Conservation (phyloP, 192 early-diverging fungal genomes). For the Geosiphon pyriformis region DNA sequence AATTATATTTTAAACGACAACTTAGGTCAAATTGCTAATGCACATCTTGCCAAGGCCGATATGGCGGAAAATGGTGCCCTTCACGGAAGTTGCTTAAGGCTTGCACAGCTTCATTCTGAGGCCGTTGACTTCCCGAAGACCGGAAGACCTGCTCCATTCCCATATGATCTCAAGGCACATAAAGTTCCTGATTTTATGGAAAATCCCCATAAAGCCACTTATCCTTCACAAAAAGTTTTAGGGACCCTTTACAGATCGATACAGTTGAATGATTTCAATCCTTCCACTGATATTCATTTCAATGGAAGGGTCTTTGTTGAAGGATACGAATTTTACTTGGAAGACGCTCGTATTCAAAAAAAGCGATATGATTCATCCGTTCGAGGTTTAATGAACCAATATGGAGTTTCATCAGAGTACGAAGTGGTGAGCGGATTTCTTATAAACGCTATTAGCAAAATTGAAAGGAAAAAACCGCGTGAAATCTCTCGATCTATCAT, state of each 20-base stretch:
- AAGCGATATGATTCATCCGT: slow-evolving; percentile 50
- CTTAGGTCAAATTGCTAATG: slow-evolving; percentile 63
- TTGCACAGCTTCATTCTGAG: slow-evolving; percentile 64
- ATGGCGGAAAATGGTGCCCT: slow-evolving; percentile 35
- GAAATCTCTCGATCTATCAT: slow-evolving; percentile 48
- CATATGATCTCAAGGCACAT: slow-evolving; percentile 33
- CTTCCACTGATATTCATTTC: slow-evolving; percentile 37
- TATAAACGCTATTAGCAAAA: slow-evolving; percentile 27
- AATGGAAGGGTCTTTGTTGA: slow-evolving; percentile 37
- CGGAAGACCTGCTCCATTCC: slow-evolving; percentile 48
- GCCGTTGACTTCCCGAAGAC: slow-evolving; percentile 78
- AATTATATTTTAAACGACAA: slow-evolving; percentile 61
- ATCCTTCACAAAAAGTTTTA: slow-evolving; percentile 48
- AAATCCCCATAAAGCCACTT: slow-evolving; percentile 45
- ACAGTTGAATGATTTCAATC: slow-evolving; percentile 36
- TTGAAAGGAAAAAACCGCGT: slow-evolving; percentile 43
- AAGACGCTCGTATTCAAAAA: slow-evolving; percentile 39
- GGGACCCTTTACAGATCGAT: slow-evolving; percentile 51
- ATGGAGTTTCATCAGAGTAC: slow-evolving; percentile 43
- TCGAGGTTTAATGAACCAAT: slow-evolving; percentile 58
- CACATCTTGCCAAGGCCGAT: slow-evolving; percentile 63
- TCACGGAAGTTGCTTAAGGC: slow-evolving; percentile 43
- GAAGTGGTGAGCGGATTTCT: slow-evolving; percentile 40
- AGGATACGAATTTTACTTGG: slow-evolving; percentile 49
- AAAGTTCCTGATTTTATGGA: slow-evolving; percentile 73